These are phyloP conservation scores for Malus asiatica DNA, from an alignment of 306 rosid genomes.

Conservation along the genomic window DNA sequence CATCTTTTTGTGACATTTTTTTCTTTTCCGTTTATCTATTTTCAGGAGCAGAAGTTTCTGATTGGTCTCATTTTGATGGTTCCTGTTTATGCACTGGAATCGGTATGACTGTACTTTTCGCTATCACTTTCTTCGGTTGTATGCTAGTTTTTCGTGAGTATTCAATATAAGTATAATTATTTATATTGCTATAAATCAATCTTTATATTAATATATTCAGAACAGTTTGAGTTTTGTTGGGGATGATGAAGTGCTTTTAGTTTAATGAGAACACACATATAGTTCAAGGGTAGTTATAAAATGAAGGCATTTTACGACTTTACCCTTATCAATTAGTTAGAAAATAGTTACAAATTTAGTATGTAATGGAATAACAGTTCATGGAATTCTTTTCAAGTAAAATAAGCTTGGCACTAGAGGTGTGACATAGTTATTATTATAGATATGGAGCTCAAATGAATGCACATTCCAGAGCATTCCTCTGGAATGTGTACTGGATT, in stretches of 20 bases:
- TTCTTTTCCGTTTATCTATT: neutral
- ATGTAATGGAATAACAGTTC: neutral
- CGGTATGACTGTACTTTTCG: constrained; percentile 44
- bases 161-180: neutral
- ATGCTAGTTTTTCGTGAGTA: neutral
- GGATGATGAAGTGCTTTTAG: neutral
- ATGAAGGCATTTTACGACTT: neutral
- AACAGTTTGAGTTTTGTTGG: neutral
- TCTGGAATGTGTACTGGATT: neutral
- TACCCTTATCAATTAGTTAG: neutral
- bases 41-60: constrained; percentile 99
- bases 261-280: neutral
- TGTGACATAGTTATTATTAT: neutral
- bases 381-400: neutral
- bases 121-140: neutral
- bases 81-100: constrained; percentile 97
- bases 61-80: constrained; percentile 94
- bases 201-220: neutral
- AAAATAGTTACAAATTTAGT: neutral
- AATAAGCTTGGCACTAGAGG: neutral
- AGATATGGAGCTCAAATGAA: neutral
- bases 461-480: neutral
- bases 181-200: neutral
- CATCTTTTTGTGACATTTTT: neutral
- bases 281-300: neutral